Base-by-base conservation (phyloP, 345 rosid genomes). In the Orychophragmus violaceus region DNA sequence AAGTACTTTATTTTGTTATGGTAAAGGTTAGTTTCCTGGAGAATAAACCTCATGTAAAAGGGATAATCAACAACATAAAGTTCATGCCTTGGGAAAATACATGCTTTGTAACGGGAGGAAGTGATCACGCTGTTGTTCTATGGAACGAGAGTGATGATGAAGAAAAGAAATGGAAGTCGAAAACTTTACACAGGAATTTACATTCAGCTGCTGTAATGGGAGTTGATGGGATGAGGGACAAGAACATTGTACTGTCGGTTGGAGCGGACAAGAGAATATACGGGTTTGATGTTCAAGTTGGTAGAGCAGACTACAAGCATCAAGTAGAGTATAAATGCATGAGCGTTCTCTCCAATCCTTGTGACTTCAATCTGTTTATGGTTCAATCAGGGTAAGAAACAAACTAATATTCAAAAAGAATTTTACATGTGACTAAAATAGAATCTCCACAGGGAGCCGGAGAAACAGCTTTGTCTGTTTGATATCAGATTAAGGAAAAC, bases 131-230 rank as follows among this genome's bases (percentile, higher is more conserved):
- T 5, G 94, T 86, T 71, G 62, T 90, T 22, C 78, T 86, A 39
- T 93, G 98, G 97, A 85, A 73, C 50, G 88, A 83, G 82, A 79
- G 70, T 59, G 94, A 81, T 50, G 74, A 66, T 24, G 76, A 66
- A 24, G 87, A 83, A 64, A 75, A 74, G 71, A 74, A 61, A 64
- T 93, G 98, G 98, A 89, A 85, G 74, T 85, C 96, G 12, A 85
- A 82, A 77, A 28, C 76, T 5, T 62, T 93, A 69, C 98, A 93
- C 63, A 79, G 87, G 75, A 78, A 82, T 76, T 53, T 83, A 35
- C 98, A 90, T 78, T 86, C 98, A 61, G 89, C 97, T 59, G 94
- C 97, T 71, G 97, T 93, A 37, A 93, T 86, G 96, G 98, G 97
- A 70, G 85, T 90, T 41, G 94, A 91, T 32, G 97, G 96, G 58